Conservation (phyloP, 2,329 filamentous ascomycete species). For the Monilinia polystroma region DNA sequence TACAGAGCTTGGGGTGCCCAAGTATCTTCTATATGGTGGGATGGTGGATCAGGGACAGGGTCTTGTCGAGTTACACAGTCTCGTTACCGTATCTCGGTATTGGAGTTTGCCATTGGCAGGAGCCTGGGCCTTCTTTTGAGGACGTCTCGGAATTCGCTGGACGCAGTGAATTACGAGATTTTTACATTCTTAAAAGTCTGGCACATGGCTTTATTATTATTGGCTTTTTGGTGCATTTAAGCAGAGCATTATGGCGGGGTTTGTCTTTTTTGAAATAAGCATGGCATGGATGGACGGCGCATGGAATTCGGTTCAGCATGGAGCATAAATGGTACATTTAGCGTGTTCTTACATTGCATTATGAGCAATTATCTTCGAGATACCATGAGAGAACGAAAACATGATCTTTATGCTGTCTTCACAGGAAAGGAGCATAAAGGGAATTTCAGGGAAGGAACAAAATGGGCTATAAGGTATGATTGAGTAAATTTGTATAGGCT, state of each 20-base stretch:
- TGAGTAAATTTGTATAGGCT: background rate
- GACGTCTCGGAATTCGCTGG: background rate
- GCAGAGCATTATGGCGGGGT: background rate
- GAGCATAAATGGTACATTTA: background rate
- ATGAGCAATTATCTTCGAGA: background rate
- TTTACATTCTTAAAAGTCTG: background rate
- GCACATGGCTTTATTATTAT: background rate
- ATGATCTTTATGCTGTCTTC: background rate
- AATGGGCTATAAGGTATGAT: background rate
- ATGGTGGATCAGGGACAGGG: background rate
- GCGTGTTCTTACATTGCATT: background rate
- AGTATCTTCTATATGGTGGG: background rate
- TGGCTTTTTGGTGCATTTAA: background rate
- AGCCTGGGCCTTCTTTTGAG: background rate
- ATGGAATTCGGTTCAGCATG: background rate
- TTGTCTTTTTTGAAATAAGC: background rate
- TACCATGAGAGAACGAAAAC: background rate
- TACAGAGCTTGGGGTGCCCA: background rate
- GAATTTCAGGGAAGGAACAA: background rate
- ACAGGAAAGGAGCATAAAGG: background rate
- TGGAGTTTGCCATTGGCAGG: slow-evolving; percentile 1
- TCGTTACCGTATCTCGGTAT: background rate
- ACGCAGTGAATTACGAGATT: background rate
- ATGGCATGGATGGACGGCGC: background rate
- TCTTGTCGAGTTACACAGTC: background rate